phyloP scores from a whole-genome alignment of 345 rosid genomes.

The Rhodomyrtus tomentosa region DNA sequence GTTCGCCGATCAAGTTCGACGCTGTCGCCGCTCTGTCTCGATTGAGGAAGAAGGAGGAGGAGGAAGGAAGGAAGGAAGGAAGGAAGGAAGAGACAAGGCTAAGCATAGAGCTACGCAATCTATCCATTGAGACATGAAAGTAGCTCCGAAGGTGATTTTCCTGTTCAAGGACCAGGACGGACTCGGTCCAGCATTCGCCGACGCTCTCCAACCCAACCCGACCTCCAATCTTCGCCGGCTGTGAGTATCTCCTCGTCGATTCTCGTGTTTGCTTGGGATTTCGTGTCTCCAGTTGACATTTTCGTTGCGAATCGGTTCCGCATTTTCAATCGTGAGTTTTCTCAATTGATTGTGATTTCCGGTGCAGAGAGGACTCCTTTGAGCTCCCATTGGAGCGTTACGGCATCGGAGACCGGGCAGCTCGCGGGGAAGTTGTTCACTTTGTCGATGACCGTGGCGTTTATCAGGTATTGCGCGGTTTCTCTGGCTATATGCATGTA shows the following conservation, averaged over 20 bases:
- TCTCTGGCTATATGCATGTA: background rate
- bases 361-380: slow-evolving; percentile 44
- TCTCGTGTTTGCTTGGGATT: background rate
- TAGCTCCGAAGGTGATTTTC: slow-evolving; percentile 43
- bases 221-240: slow-evolving; percentile 26
- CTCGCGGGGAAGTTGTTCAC: slow-evolving; percentile 36
- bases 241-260: slow-evolving; percentile 20
- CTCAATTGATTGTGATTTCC: background rate
- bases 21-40: background rate
- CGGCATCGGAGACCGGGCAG: slow-evolving; percentile 28
- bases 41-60: background rate
- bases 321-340: background rate
- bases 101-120: background rate
- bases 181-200: slow-evolving; percentile 29
- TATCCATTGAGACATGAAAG: slow-evolving; percentile 26
- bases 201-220: slow-evolving; percentile 34
- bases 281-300: background rate
- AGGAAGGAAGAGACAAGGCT: background rate
- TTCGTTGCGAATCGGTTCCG: background rate
- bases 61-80: background rate
- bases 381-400: slow-evolving; percentile 39
- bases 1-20: background rate
- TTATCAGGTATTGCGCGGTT: slow-evolving; percentile 33
- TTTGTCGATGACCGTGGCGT: slow-evolving; percentile 34
- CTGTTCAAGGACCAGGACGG: slow-evolving; percentile 42